phyloP scores from a whole-genome alignment of 2,329 filamentous ascomycete genomes.

The Geosmithia morbida region DNA sequence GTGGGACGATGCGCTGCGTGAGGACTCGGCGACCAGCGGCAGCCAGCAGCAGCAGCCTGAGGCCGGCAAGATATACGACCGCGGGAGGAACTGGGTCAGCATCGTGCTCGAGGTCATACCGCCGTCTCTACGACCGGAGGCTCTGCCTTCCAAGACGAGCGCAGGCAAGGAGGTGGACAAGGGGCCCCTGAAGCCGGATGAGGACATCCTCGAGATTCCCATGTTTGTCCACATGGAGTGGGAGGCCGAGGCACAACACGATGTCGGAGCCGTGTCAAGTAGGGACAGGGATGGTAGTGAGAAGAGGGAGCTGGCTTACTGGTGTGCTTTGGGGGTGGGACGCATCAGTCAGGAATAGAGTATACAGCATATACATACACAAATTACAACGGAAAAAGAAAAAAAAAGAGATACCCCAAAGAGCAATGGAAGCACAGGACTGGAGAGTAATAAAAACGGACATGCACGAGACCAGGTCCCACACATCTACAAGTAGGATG shows the following conservation, averaged over 20 bases:
- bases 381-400: background rate
- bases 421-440: background rate
- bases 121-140: slow-evolving; percentile 30
- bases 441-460: background rate
- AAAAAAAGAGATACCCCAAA: background rate
- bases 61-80: slow-evolving; percentile 92
- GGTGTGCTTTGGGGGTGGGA: slow-evolving; percentile 84
- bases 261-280: slow-evolving; percentile 37
- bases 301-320: slow-evolving; percentile 84
- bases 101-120: slow-evolving; percentile 85
- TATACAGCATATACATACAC: background rate
- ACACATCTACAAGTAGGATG: slow-evolving; percentile 5
- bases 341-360: slow-evolving; percentile 45
- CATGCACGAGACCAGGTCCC: slow-evolving; percentile 19
- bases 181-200: slow-evolving; percentile 38
- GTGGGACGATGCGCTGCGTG: slow-evolving; percentile 77
- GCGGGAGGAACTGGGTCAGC: slow-evolving; percentile 85
- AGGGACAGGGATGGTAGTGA: slow-evolving; percentile 52
- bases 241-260: slow-evolving; percentile 56
- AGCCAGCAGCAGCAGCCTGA: slow-evolving; percentile 38
- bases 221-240: slow-evolving; percentile 89
- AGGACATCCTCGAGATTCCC: slow-evolving; percentile 71
- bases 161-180: slow-evolving; percentile 23
- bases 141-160: slow-evolving; percentile 13
- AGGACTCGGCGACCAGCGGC: slow-evolving; percentile 24